A percentile compares a stretch with the other conserved stretches of the same genome.
These are phyloP conservation scores for Moesziomyces parantarcticus DNA, from an alignment of 1,284 basidiomycete species.

Conservation along the genomic window DNA sequence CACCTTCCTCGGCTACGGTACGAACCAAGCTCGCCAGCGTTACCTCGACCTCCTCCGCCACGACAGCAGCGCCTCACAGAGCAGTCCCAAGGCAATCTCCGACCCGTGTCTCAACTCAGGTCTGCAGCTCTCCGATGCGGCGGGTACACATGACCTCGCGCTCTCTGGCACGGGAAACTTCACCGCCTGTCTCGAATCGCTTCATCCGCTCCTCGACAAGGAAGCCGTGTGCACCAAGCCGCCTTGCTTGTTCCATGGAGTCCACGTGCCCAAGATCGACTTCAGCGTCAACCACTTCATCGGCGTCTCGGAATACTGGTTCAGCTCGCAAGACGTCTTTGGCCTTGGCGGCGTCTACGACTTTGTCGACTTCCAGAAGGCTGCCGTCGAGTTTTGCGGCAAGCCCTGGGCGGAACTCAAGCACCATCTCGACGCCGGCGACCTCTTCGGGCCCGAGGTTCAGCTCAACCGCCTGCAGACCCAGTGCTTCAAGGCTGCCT, in stretches of 20 bases:
- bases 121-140: slow-evolving; percentile 72
- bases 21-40: slow-evolving; percentile 91
- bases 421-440: slow-evolving; percentile 73
- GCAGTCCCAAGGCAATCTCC: slow-evolving; percentile 30
- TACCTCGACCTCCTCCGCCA: slow-evolving; percentile 79
- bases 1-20: slow-evolving; percentile 98
- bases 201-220: slow-evolving; percentile 85
- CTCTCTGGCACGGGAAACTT: slow-evolving; percentile 85
- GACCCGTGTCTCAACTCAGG: slow-evolving; percentile 92
- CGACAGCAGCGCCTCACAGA: slow-evolving; percentile 30
- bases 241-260: slow-evolving; percentile 96
- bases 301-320: slow-evolving; percentile 99
- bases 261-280: slow-evolving; percentile 81
- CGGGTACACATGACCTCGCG: slow-evolving; percentile 62
- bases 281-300: slow-evolving; percentile 93
- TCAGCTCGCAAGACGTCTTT: slow-evolving; percentile 95
- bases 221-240: slow-evolving; percentile 81
- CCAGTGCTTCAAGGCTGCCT: slow-evolving; percentile 99
- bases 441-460: slow-evolving; percentile 73
- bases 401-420: slow-evolving; percentile 81
- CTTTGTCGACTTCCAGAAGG: slow-evolving; percentile 92
- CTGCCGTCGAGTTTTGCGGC: slow-evolving; percentile 85
- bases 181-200: slow-evolving; percentile 80
- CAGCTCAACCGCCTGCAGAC: slow-evolving; percentile 87
- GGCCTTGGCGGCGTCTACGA: slow-evolving; percentile 94